phyloP scores from a whole-genome alignment of 306 rosid species.

The Vicia sativa region DNA sequence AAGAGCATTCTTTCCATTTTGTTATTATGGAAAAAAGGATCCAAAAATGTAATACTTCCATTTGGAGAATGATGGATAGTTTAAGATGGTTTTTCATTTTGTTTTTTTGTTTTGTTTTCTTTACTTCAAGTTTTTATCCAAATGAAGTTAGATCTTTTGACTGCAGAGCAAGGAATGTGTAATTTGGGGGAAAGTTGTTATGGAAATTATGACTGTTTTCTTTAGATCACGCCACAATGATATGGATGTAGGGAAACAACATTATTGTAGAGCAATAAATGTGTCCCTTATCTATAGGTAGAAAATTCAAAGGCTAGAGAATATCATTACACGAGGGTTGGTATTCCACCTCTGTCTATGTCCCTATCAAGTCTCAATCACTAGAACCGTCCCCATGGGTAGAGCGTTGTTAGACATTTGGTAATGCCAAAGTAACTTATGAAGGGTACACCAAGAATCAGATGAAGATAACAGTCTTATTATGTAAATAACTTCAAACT shows the following conservation, averaged over 20 bases:
- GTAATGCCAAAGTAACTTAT: neutral
- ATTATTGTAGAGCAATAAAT: slow-evolving; percentile 11
- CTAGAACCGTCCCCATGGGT: neutral
- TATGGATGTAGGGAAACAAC: slow-evolving; percentile 31
- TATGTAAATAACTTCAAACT: neutral
- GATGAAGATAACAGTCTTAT: neutral
- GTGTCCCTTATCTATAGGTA: neutral
- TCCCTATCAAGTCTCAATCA: slow-evolving; percentile 6
- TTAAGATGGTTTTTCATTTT: slow-evolving; percentile 13
- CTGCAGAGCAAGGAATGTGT: neutral
- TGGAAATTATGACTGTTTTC: slow-evolving; percentile 3
- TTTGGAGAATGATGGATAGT: slow-evolving; percentile 48
- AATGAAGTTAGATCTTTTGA: slow-evolving; percentile 19
- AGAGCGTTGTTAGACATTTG: neutral
- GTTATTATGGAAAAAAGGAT: slow-evolving; percentile 53
- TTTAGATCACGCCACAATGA: slow-evolving; percentile 39
- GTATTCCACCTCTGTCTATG: slow-evolving; percentile 20
- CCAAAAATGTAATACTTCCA: slow-evolving; percentile 66
- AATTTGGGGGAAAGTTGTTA: slow-evolving; percentile 26
- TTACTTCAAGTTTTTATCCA: slow-evolving; percentile 31
- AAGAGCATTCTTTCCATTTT: slow-evolving; percentile 73
- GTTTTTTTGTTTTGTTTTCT: neutral
- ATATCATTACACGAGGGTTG: neutral
- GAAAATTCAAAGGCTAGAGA: slow-evolving; percentile 2
- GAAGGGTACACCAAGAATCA: slow-evolving; percentile 2